phyloP scores from a whole-genome alignment of 257 asterid species.

The Rhazya stricta region DNA sequence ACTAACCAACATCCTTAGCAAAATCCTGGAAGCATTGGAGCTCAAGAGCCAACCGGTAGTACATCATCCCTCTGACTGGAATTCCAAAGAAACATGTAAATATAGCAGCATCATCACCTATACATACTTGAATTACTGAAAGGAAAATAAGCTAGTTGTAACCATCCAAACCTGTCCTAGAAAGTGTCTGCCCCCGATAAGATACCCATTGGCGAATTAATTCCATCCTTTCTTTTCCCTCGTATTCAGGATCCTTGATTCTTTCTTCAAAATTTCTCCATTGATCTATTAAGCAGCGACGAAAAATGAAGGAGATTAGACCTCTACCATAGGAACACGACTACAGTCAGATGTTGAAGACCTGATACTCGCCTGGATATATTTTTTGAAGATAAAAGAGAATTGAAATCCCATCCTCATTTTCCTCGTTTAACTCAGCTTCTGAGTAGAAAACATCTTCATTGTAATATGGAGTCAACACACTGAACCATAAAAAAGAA shows the following conservation, averaged over 20 bases:
- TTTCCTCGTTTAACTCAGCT: constrained; percentile 80
- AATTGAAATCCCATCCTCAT: constrained; percentile 91
- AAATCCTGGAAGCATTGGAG: constrained; percentile 93
- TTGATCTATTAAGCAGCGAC: constrained; percentile 47
- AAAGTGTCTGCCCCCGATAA: constrained; percentile 94
- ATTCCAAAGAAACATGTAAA: constrained; percentile 12
- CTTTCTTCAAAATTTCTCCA: constrained; percentile 89
- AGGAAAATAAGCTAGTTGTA: constrained; percentile 10
- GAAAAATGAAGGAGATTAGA: constrained; percentile 5
- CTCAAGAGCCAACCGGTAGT: constrained; percentile 83
- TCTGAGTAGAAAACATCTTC: constrained; percentile 92
- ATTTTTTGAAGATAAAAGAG: constrained; percentile 86
- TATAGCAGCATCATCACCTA: background rate
- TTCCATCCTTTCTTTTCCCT: constrained; percentile 48
- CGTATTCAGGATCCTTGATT: constrained; percentile 39
- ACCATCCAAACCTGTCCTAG: constrained; percentile 73
- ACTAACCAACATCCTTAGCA: constrained; percentile 82
- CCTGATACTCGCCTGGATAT: constrained; percentile 75
- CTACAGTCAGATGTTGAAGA: constrained; percentile 1
- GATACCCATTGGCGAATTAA: constrained; percentile 90
- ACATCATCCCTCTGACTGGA: constrained; percentile 98
- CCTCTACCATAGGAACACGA: background rate
- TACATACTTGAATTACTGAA: background rate
- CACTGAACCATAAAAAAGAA: constrained; percentile 42
- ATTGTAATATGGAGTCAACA: constrained; percentile 85